These are phyloP conservation scores for Fermentozyma sake DNA, from an alignment of 1,139 yeast genomes.

Conservation along the genomic window DNA sequence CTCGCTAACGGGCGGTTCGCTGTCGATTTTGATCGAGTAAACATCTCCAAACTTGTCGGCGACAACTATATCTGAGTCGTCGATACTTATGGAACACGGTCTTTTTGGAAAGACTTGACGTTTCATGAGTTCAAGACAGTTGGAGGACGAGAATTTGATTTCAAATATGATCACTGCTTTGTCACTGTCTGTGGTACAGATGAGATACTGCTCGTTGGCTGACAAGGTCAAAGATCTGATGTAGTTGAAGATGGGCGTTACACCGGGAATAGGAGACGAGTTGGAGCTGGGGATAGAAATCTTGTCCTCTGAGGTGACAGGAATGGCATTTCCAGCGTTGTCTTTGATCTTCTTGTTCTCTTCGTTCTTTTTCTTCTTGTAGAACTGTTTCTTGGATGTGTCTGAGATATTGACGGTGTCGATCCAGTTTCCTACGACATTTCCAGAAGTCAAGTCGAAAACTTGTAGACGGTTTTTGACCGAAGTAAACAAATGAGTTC, in stretches of 20 bases:
- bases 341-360: slow-evolving; percentile 15
- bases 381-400: slow-evolving; percentile 7
- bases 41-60: slow-evolving; percentile 99
- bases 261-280: slow-evolving; percentile 65
- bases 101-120: slow-evolving; percentile 84
- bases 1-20: slow-evolving; percentile 29
- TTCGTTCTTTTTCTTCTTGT: slow-evolving; percentile 11
- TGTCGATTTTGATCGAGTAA: slow-evolving; percentile 48
- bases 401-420: slow-evolving; percentile 30
- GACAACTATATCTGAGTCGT: slow-evolving; percentile 52
- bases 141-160: slow-evolving; percentile 26
- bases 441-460: slow-evolving; percentile 32
- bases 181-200: slow-evolving; percentile 78
- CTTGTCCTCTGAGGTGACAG: slow-evolving; percentile 20
- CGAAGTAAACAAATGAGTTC: slow-evolving; percentile 48
- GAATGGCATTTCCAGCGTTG: slow-evolving; percentile 21
- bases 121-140: slow-evolving; percentile 50
- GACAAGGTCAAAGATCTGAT: slow-evolving; percentile 59
- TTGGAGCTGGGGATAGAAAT: slow-evolving; percentile 41
- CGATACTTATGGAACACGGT: slow-evolving; percentile 75
- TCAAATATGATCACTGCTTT: slow-evolving; percentile 70
- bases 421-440: slow-evolving; percentile 50
- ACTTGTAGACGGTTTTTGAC: slow-evolving; percentile 55
- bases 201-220: slow-evolving; percentile 48
- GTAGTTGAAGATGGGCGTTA: slow-evolving; percentile 60